phyloP scores from a whole-genome alignment of 805 yeast species.

The Pichia californica region DNA sequence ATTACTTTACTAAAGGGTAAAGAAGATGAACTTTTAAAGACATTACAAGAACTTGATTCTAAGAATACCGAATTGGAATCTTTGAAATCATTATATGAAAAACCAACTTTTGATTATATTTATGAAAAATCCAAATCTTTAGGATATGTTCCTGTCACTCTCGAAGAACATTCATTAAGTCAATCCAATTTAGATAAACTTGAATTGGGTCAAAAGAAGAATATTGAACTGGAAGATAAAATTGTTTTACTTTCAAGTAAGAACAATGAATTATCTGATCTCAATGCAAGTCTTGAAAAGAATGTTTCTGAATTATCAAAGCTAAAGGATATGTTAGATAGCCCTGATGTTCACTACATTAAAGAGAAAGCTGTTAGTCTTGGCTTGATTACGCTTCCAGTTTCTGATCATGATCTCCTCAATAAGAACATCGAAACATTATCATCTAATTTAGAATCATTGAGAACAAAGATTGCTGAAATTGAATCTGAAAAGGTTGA shows the following conservation, averaged over 20 bases:
- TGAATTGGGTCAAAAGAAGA: background rate
- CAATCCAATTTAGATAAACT: slow-evolving; percentile 1
- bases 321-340: background rate
- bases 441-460: background rate
- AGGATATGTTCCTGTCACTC: slow-evolving; percentile 16
- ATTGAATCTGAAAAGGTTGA: slow-evolving; percentile 5
- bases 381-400: slow-evolving; percentile 19
- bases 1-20: background rate
- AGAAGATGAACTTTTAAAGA: slow-evolving; percentile 2
- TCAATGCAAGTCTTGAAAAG: background rate
- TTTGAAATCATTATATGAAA: slow-evolving; percentile 3
- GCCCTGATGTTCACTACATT: slow-evolving; percentile 21
- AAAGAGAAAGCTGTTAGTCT: slow-evolving; percentile 11
- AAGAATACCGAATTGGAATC: slow-evolving; percentile 4
- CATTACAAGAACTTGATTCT: background rate
- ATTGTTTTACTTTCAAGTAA: background rate
- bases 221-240: background rate
- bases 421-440: slow-evolving; percentile 3
- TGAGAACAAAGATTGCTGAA: slow-evolving; percentile 2
- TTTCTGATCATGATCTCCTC: slow-evolving; percentile 13
- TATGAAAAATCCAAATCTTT: slow-evolving; percentile 13
- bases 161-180: slow-evolving; percentile 5
- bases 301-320: slow-evolving; percentile 1
- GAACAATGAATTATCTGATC: slow-evolving; percentile 4
- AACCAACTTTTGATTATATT: slow-evolving; percentile 21